These are phyloP conservation scores for Sporisorium sorghi DNA, from an alignment of 1,284 basidiomycete genomes.

Conservation along the genomic window DNA sequence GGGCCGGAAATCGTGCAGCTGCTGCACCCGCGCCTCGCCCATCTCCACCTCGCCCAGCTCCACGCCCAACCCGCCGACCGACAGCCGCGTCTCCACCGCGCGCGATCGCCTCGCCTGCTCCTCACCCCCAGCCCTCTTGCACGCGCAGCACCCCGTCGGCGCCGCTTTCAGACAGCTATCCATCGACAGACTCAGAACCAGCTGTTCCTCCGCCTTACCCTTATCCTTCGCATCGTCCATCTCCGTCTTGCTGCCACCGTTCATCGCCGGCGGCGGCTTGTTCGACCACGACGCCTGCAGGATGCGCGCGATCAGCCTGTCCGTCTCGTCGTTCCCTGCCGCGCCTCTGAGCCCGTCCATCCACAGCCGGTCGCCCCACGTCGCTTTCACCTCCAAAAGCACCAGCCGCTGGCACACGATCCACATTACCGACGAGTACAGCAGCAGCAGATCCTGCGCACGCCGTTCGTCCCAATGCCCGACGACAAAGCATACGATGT, in stretches of 20 bases:
- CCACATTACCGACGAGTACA: slow-evolving; percentile 58
- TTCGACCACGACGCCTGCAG: slow-evolving; percentile 20
- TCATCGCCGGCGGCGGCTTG: slow-evolving; percentile 10
- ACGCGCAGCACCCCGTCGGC: slow-evolving; percentile 4
- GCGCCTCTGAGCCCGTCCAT: not conserved
- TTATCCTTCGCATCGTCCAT: not conserved
- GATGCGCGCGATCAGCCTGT: slow-evolving; percentile 24
- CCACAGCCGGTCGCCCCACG: slow-evolving; percentile 27
- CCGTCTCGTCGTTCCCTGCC: slow-evolving; percentile 24
- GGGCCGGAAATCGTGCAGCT: slow-evolving; percentile 38
- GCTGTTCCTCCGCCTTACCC: slow-evolving; percentile 10
- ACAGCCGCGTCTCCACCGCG: not conserved
- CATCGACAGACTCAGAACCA: slow-evolving; percentile 22
- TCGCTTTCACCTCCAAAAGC: slow-evolving; percentile 48
- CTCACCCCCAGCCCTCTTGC: not conserved
- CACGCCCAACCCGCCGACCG: not conserved
- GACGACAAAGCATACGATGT: slow-evolving; percentile 52
- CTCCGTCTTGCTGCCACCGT: not conserved
- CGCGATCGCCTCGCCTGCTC: not conserved
- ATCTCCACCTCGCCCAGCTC: not conserved
- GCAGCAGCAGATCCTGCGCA: slow-evolving; percentile 50
- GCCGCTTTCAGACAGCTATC: slow-evolving; percentile 18
- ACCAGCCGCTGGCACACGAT: slow-evolving; percentile 55
- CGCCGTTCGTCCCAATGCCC: slow-evolving; percentile 29
- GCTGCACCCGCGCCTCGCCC: slow-evolving; percentile 16